Base-by-base conservation (phyloP, 208 protist species). In the Crithidia brevicula region DNA sequence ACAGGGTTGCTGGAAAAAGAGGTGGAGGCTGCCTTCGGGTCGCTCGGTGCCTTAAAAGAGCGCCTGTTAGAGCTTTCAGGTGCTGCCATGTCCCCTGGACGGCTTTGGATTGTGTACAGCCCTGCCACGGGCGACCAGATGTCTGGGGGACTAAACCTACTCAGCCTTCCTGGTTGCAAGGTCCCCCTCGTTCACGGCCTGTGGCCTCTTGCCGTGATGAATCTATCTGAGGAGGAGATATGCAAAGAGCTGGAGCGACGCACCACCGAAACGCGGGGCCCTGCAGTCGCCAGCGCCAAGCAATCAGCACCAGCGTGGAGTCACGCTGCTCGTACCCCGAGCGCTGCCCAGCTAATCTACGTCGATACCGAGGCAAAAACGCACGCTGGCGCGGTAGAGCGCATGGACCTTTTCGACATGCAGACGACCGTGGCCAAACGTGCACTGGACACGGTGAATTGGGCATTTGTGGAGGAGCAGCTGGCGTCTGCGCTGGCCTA, bases 201-300 rank as follows among this genome's bases (percentile, higher is more conserved):
- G 30, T 96, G 91, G 91, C 91, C 91, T n/a, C 67, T 96, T 20
- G 88, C 84, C 15, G 79, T 90, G 22, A 63, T 93, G 23, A 79
- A 93, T 45, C 69, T 89, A 62, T 88, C 88, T 9, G 88, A 92
- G 59, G 50, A 58, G 43, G 51, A 51, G 7, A 27, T 95, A 36
- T 85, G 82, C 56, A n/a, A 43, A 18, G 33, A 67, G 33, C 31
- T 77, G 42, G 68, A 65, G 52, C 58, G 47, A 9, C 28, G 45
- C 20, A 23, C 18, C 15, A 43, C 40, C 23, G 16, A 49, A 22
- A 38, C 22, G 20, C 22, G n/a, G 13, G 43, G 34, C 43, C 49
- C 54, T 18, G 60, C 52, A 33, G 38, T 49, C 42, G 40, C 28
- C 16, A 59, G n/a, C 15, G 23, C 27, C 23, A 52, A 9, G 20